phyloP scores from a whole-genome alignment of 805 yeast genomes.

The Yarrowia hollandica region DNA sequence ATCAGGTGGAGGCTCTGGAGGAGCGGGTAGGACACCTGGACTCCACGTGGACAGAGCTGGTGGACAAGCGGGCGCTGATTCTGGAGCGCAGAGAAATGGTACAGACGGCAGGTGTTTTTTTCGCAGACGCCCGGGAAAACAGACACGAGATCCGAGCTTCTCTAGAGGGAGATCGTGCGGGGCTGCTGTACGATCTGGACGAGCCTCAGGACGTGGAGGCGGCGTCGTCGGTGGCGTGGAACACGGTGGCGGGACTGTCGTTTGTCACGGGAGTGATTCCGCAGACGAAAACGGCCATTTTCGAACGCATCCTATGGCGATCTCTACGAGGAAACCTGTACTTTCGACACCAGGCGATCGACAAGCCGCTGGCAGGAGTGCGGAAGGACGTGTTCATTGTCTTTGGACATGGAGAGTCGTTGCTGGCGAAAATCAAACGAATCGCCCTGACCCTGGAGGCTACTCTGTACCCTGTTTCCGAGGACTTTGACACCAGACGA shows the following conservation, averaged over 20 bases:
- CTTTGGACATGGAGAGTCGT: slow-evolving; percentile 82
- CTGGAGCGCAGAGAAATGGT: slow-evolving; percentile 69
- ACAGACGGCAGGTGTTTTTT: slow-evolving; percentile 50
- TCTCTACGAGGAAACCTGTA: slow-evolving; percentile 87
- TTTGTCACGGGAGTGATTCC: slow-evolving; percentile 80
- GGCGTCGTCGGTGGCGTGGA: slow-evolving; percentile 7
- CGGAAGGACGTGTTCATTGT: slow-evolving; percentile 83
- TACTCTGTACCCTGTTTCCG: slow-evolving; percentile 62
- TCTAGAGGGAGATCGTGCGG: slow-evolving; percentile 36
- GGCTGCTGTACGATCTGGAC: slow-evolving; percentile 32
- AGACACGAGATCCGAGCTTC: slow-evolving; percentile 42
- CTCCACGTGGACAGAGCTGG: slow-evolving; percentile 64
- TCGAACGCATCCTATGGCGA: slow-evolving; percentile 90
- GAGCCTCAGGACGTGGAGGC: slow-evolving; percentile 35
- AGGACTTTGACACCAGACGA: slow-evolving; percentile 46
- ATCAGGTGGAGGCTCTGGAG: slow-evolving; percentile 65
- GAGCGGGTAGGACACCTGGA: slow-evolving; percentile 68
- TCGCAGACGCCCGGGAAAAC: slow-evolving; percentile 35
- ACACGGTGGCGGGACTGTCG: slow-evolving; percentile 35
- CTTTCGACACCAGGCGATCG: slow-evolving; percentile 70
- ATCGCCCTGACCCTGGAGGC: slow-evolving; percentile 91
- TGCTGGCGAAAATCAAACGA: slow-evolving; percentile 68
- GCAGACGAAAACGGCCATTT: slow-evolving; percentile 62
- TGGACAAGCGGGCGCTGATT: slow-evolving; percentile 58
- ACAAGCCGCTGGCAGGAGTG: slow-evolving; percentile 65